Percentiles rank a stretch among this genome's conserved stretches.
Evolutionary conservation across 306 rosid species (phyloP).

Genomic region (Dalbergia cochinchinensis): DNA sequence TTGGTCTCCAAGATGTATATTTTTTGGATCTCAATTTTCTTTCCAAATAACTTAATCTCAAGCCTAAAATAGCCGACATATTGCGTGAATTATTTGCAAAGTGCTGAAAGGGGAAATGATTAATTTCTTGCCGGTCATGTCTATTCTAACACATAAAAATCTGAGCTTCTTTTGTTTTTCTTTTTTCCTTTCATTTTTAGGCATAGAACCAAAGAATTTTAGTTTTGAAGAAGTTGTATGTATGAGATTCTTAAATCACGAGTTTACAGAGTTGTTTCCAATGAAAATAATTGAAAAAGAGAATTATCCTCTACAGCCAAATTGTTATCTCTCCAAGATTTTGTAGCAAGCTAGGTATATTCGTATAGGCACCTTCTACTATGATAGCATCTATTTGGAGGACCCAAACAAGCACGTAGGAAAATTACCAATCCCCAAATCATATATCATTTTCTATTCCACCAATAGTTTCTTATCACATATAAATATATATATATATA

Average conservation of each 20-base stretch:
- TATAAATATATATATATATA: too few relatives aligned
- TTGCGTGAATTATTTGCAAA: background rate
- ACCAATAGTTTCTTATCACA: too few relatives aligned
- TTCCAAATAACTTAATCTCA: background rate
- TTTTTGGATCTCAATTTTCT: background rate
- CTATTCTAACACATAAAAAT: background rate
- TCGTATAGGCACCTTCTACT: background rate
- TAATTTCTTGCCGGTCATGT: background rate
- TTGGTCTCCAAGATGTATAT: background rate
- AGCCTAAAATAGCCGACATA: background rate
- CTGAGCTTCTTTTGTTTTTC: background rate
- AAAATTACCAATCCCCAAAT: too few relatives aligned
- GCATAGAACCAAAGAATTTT: background rate
- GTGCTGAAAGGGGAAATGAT: slow-evolving; percentile 22
- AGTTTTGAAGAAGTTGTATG: background rate
- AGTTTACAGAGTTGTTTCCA: background rate
- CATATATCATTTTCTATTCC: too few relatives aligned
- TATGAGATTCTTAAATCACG: background rate
- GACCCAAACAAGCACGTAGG: too few relatives aligned
- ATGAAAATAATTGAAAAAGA: background rate
- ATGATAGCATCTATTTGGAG: background rate
- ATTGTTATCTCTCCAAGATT: background rate
- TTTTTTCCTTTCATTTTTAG: background rate
- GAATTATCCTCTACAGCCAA: background rate
- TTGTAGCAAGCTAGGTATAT: background rate